Conservation (phyloP, 164 flowering plant species). For the Taxillus chinensis region DNA sequence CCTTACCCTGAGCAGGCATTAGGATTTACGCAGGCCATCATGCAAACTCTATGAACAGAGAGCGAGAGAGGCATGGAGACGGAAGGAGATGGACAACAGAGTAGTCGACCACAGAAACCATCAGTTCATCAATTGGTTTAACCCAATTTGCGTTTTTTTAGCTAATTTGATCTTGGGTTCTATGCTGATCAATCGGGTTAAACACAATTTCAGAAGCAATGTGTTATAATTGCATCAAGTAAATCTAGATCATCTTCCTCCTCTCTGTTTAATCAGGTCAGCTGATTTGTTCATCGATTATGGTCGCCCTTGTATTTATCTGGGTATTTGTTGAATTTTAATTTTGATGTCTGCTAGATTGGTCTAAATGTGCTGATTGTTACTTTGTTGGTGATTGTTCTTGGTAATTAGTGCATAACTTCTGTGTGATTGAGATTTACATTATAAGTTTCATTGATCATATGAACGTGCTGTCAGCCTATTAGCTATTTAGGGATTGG, state of each 20-base stretch:
- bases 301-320: neutral
- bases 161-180: neutral
- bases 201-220: neutral
- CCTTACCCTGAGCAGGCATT: too few relatives aligned
- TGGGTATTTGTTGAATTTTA: slow-evolving; percentile 5
- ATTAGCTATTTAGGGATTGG: too few relatives aligned
- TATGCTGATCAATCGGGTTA: neutral
- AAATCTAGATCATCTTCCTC: neutral
- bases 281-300: neutral
- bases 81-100: neutral
- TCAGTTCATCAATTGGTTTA: neutral
- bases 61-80: neutral
- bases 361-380: neutral
- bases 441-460: neutral
- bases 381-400: neutral
- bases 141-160: neutral
- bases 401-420: too few relatives aligned
- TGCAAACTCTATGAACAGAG: neutral
- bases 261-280: neutral
- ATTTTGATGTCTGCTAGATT: neutral
- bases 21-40: too few relatives aligned
- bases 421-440: neutral
- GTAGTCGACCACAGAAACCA: neutral
- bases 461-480: neutral
- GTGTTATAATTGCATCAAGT: neutral